These are phyloP conservation scores for Galerina marginata DNA, from an alignment of 768 basidiomycete genomes.

Conservation along the genomic window DNA sequence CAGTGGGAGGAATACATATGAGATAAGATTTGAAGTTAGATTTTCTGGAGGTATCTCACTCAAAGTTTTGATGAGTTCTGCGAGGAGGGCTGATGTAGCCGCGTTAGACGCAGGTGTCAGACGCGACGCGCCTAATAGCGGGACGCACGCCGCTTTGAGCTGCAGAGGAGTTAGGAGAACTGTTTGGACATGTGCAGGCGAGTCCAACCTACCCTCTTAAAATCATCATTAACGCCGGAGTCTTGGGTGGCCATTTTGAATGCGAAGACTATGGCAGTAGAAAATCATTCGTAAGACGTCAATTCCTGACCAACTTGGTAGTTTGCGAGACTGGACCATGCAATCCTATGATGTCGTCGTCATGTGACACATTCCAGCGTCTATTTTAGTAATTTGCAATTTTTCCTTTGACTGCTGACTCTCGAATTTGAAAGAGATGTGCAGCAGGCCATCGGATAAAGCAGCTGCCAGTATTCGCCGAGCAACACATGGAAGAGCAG, in stretches of 20 bases:
- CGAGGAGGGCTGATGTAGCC: constrained; percentile 55
- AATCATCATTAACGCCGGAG: constrained; percentile 22
- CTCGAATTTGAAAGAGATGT: too few relatives aligned
- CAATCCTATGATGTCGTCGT: neutral
- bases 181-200: neutral
- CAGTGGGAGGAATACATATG: constrained; percentile 88
- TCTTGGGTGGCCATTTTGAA: constrained; percentile 5
- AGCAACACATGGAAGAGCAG: neutral
- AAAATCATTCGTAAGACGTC: neutral
- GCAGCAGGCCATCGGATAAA: too few relatives aligned
- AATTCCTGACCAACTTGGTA: neutral
- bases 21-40: constrained; percentile 66
- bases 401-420: too few relatives aligned
- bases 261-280: too few relatives aligned
- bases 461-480: neutral
- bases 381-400: too few relatives aligned
- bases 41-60: constrained; percentile 42
- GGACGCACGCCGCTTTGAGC: constrained; percentile 80
- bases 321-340: too few relatives aligned
- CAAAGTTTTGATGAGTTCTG: constrained; percentile 55
- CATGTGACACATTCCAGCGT: neutral
- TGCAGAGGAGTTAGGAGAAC: constrained; percentile 22
- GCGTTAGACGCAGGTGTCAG: constrained; percentile 61
- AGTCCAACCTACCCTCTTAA: constrained; percentile 24
- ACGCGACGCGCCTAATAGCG: constrained; percentile 73